Evolutionary conservation across 2,329 filamentous ascomycete species (phyloP).

Genomic region (Gremmenia infestans): DNA sequence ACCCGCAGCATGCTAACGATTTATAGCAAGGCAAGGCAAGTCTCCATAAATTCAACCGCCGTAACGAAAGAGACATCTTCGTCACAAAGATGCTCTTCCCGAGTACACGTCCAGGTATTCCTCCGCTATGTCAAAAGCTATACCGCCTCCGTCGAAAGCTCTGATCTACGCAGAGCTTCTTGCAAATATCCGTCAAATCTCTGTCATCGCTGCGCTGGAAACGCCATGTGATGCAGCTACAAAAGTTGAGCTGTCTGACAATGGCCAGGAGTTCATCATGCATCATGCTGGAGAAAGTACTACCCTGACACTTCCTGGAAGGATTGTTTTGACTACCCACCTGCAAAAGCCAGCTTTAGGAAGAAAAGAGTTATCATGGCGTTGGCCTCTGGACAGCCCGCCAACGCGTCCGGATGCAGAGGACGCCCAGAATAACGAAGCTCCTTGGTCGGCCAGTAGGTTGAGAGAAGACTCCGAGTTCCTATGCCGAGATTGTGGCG

Average conservation of each 20-base stretch:
- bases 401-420: constrained; percentile 10
- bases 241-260: constrained; percentile 36
- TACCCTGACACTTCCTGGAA: constrained; percentile 36
- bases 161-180: constrained; percentile 60
- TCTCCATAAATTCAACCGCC: background rate
- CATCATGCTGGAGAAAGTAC: constrained; percentile 41
- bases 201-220: constrained; percentile 49
- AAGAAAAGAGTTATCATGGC: constrained; percentile 44
- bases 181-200: constrained; percentile 59
- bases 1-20: background rate
- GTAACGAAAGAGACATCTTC: no score
- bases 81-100: no score
- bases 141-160: constrained; percentile 11
- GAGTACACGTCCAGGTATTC: background rate
- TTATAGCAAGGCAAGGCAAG: background rate
- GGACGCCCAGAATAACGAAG: constrained; percentile 17
- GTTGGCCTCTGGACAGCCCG: constrained; percentile 39
- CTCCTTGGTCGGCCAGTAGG: constrained; percentile 49
- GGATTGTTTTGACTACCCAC: constrained; percentile 18
- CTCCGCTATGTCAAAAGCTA: background rate
- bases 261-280: constrained; percentile 44
- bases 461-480: constrained; percentile 34
- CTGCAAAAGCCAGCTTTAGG: constrained; percentile 23
- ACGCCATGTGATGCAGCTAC: constrained; percentile 31
- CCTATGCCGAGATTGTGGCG: constrained; percentile 39